phyloP scores from a whole-genome alignment of 1,284 basidiomycete species.

The Apiotrichum laibachii region DNA sequence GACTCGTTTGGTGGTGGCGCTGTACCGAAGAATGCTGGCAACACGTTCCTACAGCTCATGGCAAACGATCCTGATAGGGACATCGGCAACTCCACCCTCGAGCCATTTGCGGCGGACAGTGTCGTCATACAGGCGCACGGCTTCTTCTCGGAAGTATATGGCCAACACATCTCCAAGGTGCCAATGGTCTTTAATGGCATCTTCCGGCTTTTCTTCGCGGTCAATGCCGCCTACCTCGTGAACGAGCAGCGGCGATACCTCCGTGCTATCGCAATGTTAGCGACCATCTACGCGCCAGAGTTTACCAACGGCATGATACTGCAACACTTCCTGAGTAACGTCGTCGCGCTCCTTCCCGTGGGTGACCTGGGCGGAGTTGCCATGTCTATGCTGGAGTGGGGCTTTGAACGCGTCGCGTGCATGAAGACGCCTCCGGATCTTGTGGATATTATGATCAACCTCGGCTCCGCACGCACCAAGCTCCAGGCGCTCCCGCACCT shows the following conservation, averaged over 20 bases:
- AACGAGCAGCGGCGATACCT: constrained; percentile 80
- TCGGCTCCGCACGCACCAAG: constrained; percentile 23
- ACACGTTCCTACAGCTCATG: constrained; percentile 13
- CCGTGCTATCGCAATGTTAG: constrained; percentile 69
- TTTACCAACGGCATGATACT: constrained; percentile 63
- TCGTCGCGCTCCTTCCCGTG: constrained; percentile 64
- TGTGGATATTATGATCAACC: constrained; percentile 29
- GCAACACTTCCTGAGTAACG: constrained; percentile 65
- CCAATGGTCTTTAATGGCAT: constrained; percentile 69
- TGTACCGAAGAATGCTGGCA: neutral
- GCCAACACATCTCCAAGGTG: constrained; percentile 3
- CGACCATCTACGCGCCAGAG: constrained; percentile 60
- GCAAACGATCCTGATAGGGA: neutral
- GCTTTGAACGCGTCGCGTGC: constrained; percentile 54
- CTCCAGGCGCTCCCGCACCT: neutral
- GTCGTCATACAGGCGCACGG: constrained; percentile 12
- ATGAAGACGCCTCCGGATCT: constrained; percentile 12
- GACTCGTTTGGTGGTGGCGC: neutral
- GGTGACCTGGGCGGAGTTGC: constrained; percentile 66
- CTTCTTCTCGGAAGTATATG: constrained; percentile 10
- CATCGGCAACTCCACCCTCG: constrained; percentile 4
- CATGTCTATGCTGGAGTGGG: constrained; percentile 74
- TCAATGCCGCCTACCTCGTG: constrained; percentile 70
- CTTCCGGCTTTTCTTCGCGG: constrained; percentile 66
- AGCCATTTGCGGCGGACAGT: neutral